A percentile compares a stretch with the other conserved stretches of the same genome.
These are phyloP conservation scores for Penicillium olsonii DNA, from an alignment of 2,329 filamentous ascomycete genomes.

Conservation along the genomic window DNA sequence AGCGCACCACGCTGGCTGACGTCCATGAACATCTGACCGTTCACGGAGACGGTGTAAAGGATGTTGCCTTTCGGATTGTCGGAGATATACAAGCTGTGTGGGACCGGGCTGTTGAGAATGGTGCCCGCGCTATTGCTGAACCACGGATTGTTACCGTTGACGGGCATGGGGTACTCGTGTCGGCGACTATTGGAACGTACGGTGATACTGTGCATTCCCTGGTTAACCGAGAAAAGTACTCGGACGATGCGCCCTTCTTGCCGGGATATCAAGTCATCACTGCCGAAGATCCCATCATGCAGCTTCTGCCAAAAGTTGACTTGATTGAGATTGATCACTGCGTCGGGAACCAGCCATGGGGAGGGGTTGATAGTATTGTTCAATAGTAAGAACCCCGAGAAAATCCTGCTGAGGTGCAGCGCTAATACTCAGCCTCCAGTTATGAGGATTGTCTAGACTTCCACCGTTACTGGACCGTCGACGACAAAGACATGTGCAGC, in stretches of 20 bases:
- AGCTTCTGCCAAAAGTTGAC: slow-evolving; percentile 61
- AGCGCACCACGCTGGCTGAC: slow-evolving; percentile 64
- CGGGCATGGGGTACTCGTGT: slow-evolving; percentile 57
- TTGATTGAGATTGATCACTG: slow-evolving; percentile 86
- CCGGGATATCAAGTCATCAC: slow-evolving; percentile 68
- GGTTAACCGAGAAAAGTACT: slow-evolving; percentile 68
- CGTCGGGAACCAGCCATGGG: slow-evolving; percentile 92
- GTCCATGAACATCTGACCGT: slow-evolving; percentile 78
- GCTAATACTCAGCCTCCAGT: slow-evolving; percentile 37
- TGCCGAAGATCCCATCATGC: slow-evolving; percentile 44
- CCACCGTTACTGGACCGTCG: slow-evolving; percentile 93
- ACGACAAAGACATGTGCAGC: slow-evolving; percentile 85
- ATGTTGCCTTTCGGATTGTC: slow-evolving; percentile 87
- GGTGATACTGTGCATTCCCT: slow-evolving; percentile 89
- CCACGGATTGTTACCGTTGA: slow-evolving; percentile 60
- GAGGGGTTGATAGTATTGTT: slow-evolving; percentile 67
- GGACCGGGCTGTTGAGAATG: slow-evolving; percentile 65
- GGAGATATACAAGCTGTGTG: slow-evolving; percentile 72
- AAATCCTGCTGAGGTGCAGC: neutral
- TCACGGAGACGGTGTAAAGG: slow-evolving; percentile 89
- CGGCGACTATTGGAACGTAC: slow-evolving; percentile 79
- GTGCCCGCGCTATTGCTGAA: slow-evolving; percentile 64
- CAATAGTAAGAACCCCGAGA: slow-evolving; percentile 47
- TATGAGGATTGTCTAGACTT: slow-evolving; percentile 86
- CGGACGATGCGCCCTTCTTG: slow-evolving; percentile 65